phyloP scores from a whole-genome alignment of 2,329 filamentous ascomycete species.

The Monosporascus sp. region DNA sequence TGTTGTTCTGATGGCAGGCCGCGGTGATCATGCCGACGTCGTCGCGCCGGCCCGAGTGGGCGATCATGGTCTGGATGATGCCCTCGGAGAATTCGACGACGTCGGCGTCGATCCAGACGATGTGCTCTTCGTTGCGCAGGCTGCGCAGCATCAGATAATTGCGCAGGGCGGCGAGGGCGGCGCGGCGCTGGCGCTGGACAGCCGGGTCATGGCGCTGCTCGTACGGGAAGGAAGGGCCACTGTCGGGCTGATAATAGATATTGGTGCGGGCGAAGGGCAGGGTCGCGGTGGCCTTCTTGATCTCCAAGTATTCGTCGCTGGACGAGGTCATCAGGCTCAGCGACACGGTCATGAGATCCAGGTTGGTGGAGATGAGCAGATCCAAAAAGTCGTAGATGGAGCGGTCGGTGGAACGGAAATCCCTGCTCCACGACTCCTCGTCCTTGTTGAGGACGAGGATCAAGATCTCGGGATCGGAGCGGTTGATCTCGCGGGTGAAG shows the following conservation, averaged over 20 bases:
- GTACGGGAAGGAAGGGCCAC: conserved; percentile 13
- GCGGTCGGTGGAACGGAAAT: conserved; percentile 21
- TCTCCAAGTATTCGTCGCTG: conserved; percentile 18
- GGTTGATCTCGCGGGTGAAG: conserved; percentile 17
- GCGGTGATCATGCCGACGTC: conserved; percentile 29
- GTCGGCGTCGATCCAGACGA: conserved; percentile 33
- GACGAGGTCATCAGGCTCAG: conserved; percentile 24
- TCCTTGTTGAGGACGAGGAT: conserved; percentile 23
- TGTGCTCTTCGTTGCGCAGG: conserved; percentile 25
- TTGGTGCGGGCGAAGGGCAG: conserved; percentile 22
- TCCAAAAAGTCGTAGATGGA: conserved; percentile 26
- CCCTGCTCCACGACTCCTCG: conserved; percentile 20
- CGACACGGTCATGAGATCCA: conserved; percentile 19
- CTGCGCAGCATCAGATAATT: conserved; percentile 29
- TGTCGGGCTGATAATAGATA: conserved; percentile 16
- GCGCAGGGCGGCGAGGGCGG: conserved; percentile 22
- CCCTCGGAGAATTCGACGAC: conserved; percentile 26
- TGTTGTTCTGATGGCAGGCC: conserved; percentile 25
- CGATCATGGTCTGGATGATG: conserved; percentile 27
- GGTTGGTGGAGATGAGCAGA: conserved; percentile 18
- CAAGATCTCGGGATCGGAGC: conserved; percentile 17
- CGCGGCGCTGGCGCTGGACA: conserved; percentile 21
- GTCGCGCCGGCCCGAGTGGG: conserved; percentile 17
- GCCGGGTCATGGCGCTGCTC: conserved; percentile 17
- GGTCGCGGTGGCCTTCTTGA: conserved; percentile 13